Evolutionary conservation across 164 flowering plant species (phyloP).

Genomic region (Chimonanthus praecox): DNA sequence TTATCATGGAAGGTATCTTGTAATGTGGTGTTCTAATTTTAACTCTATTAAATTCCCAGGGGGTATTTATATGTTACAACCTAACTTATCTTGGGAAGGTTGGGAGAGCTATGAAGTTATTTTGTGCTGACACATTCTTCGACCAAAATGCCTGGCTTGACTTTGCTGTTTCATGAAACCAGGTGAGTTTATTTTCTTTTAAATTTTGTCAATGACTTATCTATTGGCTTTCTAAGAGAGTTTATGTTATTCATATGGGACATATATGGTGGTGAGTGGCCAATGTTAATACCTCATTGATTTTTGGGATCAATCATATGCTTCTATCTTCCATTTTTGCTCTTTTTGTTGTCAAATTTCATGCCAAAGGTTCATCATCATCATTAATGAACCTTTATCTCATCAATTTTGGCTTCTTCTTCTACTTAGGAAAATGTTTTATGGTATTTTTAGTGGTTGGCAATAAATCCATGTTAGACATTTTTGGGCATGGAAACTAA

Average conservation of each 20-base stretch:
- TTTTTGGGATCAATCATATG: background rate
- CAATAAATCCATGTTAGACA: too few relatives aligned
- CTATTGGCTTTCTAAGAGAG: background rate
- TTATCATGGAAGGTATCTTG: background rate
- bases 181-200: slow-evolving; percentile 15
- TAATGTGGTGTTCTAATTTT: background rate
- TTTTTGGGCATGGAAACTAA: background rate
- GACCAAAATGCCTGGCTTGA: slow-evolving; percentile 29
- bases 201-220: background rate
- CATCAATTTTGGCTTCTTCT: too few relatives aligned
- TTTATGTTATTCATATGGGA: too few relatives aligned
- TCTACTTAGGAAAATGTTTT: too few relatives aligned
- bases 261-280: background rate
- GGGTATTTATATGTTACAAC: too few relatives aligned
- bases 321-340: background rate
- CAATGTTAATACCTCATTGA: background rate
- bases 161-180: slow-evolving; percentile 28
- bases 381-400: too few relatives aligned
- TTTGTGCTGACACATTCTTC: slow-evolving; percentile 1
- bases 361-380: background rate
- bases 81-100: slow-evolving; percentile 5
- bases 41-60: background rate
- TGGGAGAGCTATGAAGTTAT: slow-evolving; percentile 19
- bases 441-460: too few relatives aligned
- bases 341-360: background rate